phyloP scores from a whole-genome alignment of 306 rosid genomes.

The Dicorynia guianensis region DNA sequence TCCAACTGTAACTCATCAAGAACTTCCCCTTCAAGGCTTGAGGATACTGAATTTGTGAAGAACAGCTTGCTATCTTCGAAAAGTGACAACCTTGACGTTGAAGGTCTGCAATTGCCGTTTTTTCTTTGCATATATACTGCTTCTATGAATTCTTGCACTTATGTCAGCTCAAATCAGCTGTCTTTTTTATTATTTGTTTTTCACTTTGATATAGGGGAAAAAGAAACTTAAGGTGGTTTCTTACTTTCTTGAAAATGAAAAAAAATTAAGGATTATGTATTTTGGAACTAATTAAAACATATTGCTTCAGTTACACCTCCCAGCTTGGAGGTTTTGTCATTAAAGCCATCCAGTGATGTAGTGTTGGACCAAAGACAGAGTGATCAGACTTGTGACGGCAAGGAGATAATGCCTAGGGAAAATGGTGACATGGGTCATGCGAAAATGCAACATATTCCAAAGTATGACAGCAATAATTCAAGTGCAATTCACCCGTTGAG shows the following conservation, averaged over 20 bases:
- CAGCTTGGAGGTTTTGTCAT: slow-evolving; percentile 56
- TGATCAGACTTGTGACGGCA: slow-evolving; percentile 11
- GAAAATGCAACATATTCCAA: slow-evolving; percentile 58
- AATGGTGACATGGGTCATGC: slow-evolving; percentile 42
- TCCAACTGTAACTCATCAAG: slow-evolving; percentile 91
- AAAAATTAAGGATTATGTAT: background rate
- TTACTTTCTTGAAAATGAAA: too few relatives aligned
- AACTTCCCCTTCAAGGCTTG: slow-evolving; percentile 88
- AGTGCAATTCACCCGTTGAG: slow-evolving; percentile 69
- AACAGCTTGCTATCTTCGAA: slow-evolving; percentile 66
- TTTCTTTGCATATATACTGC: background rate
- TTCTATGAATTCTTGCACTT: background rate
- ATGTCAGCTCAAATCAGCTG: too few relatives aligned
- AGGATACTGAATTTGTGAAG: slow-evolving; percentile 71
- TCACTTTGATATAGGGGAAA: too few relatives aligned
- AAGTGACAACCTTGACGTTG: slow-evolving; percentile 64
- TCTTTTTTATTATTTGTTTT: too few relatives aligned
- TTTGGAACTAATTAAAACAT: slow-evolving; percentile 40
- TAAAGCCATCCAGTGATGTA: slow-evolving; percentile 48
- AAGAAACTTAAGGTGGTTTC: too few relatives aligned
- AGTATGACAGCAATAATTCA: slow-evolving; percentile 66
- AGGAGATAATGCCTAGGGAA: slow-evolving; percentile 49
- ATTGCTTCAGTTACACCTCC: slow-evolving; percentile 66
- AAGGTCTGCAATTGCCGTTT: slow-evolving; percentile 58
- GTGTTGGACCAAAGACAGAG: slow-evolving; percentile 24